Base-by-base conservation (phyloP, 768 basidiomycete genomes). In the Coprinopsis marcescibilis region DNA sequence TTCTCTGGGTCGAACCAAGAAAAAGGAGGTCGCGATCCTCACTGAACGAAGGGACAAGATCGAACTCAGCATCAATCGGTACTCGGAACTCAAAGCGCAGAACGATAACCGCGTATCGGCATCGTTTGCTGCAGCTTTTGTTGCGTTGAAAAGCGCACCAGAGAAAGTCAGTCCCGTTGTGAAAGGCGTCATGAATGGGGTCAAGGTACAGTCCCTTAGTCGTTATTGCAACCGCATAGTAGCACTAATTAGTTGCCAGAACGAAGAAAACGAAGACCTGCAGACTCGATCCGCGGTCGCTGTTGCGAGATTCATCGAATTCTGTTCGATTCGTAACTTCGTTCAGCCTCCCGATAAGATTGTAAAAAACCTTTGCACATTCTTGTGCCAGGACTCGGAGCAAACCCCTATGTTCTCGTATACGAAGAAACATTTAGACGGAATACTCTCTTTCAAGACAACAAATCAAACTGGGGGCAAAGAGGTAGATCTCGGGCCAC, bases 121-220 rank as follows among this genome's bases (percentile, higher is more conserved):
- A 5, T 81, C 91, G 0, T 86, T 96, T 57, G 91, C 94, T 6
- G 85, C 89, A 1, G 91, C 94, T 0, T 85, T 93, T 53, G 85
- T 99, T 11, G 85, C 92, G 6, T 81, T 97, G 53, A 76, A 78
- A 59, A 80, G 80, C 26, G 81, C 90, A 10, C 95, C 96, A 0
- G 81, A 91, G 51, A 97, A 96, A 67, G 83, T 98, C 52, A 95
- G 90, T 55, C 94, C 96, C 0, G 82, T 99, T 39, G 92, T 99
- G 35, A 93, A 94, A 62, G 91, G 89, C 19, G 83, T 98, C 46
- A 98, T 97, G 88, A 95, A 92, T 48, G 90, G 93, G 19, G 85
- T 98, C 71, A 98, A 96, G 80, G 94, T 90, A 43, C 15, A 34
- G 77, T n/a, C n/a, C 48, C 37, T 39, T 45, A 29, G 26, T 45